These are phyloP conservation scores for Acanthamoeba royreba DNA, from an alignment of 208 protist genomes.

Conservation along the genomic window DNA sequence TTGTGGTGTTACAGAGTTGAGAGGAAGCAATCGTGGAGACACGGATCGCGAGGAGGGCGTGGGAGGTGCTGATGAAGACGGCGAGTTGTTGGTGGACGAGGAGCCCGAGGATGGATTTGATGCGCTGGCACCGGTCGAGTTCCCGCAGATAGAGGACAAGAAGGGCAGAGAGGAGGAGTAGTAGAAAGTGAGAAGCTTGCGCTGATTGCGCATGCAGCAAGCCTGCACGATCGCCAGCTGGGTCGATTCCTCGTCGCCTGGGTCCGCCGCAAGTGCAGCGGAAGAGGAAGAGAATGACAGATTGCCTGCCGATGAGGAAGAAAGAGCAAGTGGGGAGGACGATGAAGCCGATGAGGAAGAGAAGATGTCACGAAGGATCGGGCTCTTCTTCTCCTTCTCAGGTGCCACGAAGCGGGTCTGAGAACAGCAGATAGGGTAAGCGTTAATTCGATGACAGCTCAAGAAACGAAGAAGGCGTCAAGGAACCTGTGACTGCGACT, in stretches of 20 bases:
- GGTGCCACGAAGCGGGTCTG: background rate
- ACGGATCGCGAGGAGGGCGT: background rate
- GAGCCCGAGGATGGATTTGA: background rate
- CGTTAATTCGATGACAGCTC: background rate
- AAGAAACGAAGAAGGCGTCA: background rate
- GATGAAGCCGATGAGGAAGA: no score
- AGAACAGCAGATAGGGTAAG: background rate
- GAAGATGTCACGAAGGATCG: background rate
- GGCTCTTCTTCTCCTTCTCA: background rate
- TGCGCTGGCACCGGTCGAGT: background rate
- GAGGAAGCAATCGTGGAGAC: background rate
- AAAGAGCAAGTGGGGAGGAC: background rate
- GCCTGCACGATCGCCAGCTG: background rate
- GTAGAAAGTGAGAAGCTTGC: background rate
- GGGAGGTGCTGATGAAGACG: background rate
- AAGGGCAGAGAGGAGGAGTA: background rate
- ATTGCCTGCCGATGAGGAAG: background rate
- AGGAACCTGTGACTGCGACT: background rate
- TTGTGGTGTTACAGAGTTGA: background rate
- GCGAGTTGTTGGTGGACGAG: background rate
- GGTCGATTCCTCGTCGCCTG: background rate
- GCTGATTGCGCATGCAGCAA: background rate
- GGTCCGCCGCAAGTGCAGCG: background rate
- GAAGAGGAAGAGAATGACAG: background rate
- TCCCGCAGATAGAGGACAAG: background rate